phyloP scores from a whole-genome alignment of 2,329 filamentous ascomycete species.

The Fusarium sp. region DNA sequence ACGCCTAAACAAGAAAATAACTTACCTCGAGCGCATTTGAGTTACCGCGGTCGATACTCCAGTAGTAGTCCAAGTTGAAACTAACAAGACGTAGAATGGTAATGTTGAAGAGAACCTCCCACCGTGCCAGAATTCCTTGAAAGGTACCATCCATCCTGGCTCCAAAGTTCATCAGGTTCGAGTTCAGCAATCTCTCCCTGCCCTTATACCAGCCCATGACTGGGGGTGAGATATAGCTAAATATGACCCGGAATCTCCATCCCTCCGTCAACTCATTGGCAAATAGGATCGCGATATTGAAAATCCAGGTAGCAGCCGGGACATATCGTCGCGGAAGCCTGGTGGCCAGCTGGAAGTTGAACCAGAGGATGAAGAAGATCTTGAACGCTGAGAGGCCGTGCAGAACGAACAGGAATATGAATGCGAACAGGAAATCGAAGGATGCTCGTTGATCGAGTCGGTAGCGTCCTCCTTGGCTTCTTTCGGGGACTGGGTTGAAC shows the following conservation, averaged over 20 bases:
- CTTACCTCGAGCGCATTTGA: constrained; percentile 84
- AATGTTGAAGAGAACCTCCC: constrained; percentile 98
- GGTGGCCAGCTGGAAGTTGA: constrained; percentile 85
- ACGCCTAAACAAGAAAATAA: constrained; percentile 22
- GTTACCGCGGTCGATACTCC: constrained; percentile 76
- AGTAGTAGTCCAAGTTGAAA: constrained; percentile 97
- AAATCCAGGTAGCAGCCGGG: constrained; percentile 84
- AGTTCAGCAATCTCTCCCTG: constrained; percentile 48
- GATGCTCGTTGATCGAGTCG: constrained; percentile 76
- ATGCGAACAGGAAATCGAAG: constrained; percentile 86
- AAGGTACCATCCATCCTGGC: constrained; percentile 77
- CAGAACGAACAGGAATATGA: constrained; percentile 80
- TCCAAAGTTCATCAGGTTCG: constrained; percentile 69
- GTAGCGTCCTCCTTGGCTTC: constrained; percentile 61
- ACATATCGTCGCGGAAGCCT: constrained; percentile 76
- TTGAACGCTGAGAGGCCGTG: constrained; percentile 90
- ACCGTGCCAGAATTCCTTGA: constrained; percentile 86
- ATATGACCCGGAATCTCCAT: constrained; percentile 76
- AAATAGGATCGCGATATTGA: constrained; percentile 88
- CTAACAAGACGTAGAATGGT: constrained; percentile 92
- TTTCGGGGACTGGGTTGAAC: constrained; percentile 55
- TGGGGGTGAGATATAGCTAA: constrained; percentile 60
- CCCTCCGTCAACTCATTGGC: constrained; percentile 87
- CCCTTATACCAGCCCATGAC: constrained; percentile 47
- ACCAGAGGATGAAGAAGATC: constrained; percentile 79